Base-by-base conservation (phyloP, 1,284 basidiomycete species). In the Erythrobasidium hasegawianum region DNA sequence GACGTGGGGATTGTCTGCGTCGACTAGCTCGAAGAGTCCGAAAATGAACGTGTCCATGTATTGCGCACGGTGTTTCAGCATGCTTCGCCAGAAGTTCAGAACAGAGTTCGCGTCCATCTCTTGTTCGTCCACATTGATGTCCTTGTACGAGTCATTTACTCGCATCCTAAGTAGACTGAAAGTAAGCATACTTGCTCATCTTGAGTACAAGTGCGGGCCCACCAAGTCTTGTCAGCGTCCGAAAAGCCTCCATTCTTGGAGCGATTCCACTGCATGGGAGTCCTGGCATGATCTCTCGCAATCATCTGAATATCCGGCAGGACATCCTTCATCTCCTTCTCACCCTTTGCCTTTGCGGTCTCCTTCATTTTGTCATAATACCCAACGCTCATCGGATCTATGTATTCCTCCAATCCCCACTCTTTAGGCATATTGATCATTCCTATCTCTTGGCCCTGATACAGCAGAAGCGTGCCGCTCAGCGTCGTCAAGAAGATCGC, bases 151-250 rank as follows among this genome's bases (percentile, higher is more conserved):
- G 49, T 87, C 85, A 71, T 87, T 85, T 9, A 86, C 83, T 13
- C 85, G 80, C 86, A 89, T 89, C 88, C 87, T 90, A 0, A 87
- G 85, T 13, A 77, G 80, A 1, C 67, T n/a, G n/a, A n/a, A n/a
- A 57, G 38, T 20, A 3, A 53, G 26, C 16, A 20, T 18, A 16
- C 18, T 3, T 26, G 7, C 16, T 26, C 50, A 7, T 53, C 18
- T 18, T 27, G 3, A 22, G 4, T 18, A 22, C n/a, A 22, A 16
- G 50, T 27, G 33, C 33, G 33, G 5, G 33, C 33, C 26, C 26
- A 53, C 54, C 54, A 56, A 18, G 54, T 56, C 54, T 56, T 71
- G 33, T 67, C 71, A 20, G 82, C 83, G 0, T 81, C 80, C 2
- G 83, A 84, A 76, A 89, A 89, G 0, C 88, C 87, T 0, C 80